Percentiles rank a stretch among this genome's conserved stretches.
Conservation (phyloP, 306 rosid genomes). For the Pterocarpus santalinus region DNA sequence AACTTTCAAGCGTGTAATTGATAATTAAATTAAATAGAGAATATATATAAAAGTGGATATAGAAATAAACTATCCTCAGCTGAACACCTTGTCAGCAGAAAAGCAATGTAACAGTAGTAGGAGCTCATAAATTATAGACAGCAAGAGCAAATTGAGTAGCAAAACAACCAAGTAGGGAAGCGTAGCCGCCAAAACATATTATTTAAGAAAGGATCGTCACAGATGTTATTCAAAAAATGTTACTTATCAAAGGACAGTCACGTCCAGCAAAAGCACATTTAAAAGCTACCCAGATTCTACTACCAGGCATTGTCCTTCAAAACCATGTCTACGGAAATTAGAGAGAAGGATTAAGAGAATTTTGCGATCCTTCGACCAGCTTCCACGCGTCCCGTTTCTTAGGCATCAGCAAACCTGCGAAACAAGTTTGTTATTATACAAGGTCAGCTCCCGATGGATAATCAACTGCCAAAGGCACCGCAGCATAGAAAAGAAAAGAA, state of each 20-base stretch:
- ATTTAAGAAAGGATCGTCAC: neutral
- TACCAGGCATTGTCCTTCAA: conserved; percentile 1
- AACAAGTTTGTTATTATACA: neutral
- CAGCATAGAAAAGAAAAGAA: too few species aligned
- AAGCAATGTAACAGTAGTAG: neutral
- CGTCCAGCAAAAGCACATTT: conserved; percentile 11
- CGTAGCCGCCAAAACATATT: neutral
- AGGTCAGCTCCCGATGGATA: too few species aligned
- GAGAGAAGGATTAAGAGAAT: neutral
- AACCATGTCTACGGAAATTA: neutral
- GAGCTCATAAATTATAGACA: neutral
- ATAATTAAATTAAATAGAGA: too few species aligned
- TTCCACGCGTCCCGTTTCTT: neutral
- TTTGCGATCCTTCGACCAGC: neutral
- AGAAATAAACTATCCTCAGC: too few species aligned
- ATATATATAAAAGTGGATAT: too few species aligned
- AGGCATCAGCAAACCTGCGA: conserved; percentile 26
- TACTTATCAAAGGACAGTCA: neutral
- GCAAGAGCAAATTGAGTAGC: neutral
- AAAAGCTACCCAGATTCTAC: neutral
- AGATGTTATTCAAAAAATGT: neutral
- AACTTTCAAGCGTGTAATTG: too few species aligned
- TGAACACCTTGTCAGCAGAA: too few species aligned
- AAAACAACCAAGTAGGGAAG: neutral
- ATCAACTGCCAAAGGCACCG: too few species aligned